Conservation (phyloP, 495 filamentous ascomycete genomes). For the Aspergillus nidulans region DNA sequence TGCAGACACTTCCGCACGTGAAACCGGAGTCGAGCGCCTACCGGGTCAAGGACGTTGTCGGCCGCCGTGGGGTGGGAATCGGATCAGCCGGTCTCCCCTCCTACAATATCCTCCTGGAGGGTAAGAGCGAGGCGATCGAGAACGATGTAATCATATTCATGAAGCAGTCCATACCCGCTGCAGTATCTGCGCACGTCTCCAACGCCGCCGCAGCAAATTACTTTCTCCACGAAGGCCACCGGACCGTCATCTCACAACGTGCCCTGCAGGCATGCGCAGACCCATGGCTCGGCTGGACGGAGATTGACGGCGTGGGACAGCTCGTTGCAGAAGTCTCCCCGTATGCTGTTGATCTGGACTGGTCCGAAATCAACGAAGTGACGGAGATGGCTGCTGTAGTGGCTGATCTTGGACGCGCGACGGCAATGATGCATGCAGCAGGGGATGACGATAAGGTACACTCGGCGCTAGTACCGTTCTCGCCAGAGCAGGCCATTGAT, state of each 20-base stretch:
- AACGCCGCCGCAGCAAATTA: constrained; percentile 9
- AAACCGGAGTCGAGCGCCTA: background rate
- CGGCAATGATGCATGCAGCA: constrained; percentile 17
- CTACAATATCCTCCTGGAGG: constrained; percentile 16
- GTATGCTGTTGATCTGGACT: constrained; percentile 16
- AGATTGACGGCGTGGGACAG: constrained; percentile 17
- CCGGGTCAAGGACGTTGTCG: constrained; percentile 16
- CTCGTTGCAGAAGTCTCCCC: constrained; percentile 17
- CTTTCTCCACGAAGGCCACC: constrained; percentile 18
- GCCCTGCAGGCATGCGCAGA: constrained; percentile 16
- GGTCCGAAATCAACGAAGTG: constrained; percentile 16
- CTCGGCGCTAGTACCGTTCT: constrained; percentile 10
- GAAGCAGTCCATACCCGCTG: constrained; percentile 14
- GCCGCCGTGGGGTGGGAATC: constrained; percentile 17
- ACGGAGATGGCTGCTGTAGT: constrained; percentile 9
- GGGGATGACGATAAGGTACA: constrained; percentile 10
- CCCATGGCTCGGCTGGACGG: constrained; percentile 17
- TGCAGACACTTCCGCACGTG: constrained; percentile 8
- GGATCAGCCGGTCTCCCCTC: constrained; percentile 16
- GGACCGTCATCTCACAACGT: constrained; percentile 17
- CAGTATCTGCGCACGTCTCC: constrained; percentile 11
- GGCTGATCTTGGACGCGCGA: constrained; percentile 12
- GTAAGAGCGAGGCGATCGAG: constrained; percentile 16
- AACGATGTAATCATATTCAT: constrained; percentile 20
- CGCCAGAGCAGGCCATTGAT: constrained; percentile 10